Conservation (phyloP, 208 protist species). For the Strigomonas culicis region DNA sequence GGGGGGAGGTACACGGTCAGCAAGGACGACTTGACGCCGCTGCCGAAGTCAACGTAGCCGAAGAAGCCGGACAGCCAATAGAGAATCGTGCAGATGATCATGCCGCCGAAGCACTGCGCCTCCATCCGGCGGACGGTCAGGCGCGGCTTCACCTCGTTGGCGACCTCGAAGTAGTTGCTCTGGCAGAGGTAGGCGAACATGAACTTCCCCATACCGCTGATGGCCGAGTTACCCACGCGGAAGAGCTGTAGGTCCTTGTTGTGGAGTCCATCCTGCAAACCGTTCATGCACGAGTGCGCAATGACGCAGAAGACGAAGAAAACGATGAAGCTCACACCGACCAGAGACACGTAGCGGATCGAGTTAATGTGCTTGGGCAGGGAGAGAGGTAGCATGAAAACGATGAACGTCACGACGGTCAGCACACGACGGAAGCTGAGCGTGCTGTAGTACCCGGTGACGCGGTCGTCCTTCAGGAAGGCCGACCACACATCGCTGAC, state of each 20-base stretch:
- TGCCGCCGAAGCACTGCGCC: slow-evolving; percentile 38
- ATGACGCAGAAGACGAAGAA: slow-evolving; percentile 69
- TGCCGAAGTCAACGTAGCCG: slow-evolving; percentile 66
- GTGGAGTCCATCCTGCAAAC: slow-evolving; percentile 22
- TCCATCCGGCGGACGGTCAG: slow-evolving; percentile 39
- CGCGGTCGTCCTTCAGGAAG: slow-evolving; percentile 37
- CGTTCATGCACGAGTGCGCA: slow-evolving; percentile 32
- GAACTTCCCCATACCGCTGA: slow-evolving; percentile 46
- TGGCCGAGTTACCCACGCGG: slow-evolving; percentile 25
- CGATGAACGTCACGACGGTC: slow-evolving; percentile 42
- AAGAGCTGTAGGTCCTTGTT: slow-evolving; percentile 27
- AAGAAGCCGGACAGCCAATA: slow-evolving; percentile 76
- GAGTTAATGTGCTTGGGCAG: slow-evolving; percentile 73
- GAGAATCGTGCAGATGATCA: slow-evolving; percentile 61
- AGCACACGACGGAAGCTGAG: slow-evolving; percentile 28
- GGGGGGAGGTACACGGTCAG: slow-evolving; percentile 58
- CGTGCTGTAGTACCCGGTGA: slow-evolving; percentile 24
- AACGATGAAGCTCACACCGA: slow-evolving; percentile 59
- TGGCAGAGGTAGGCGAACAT: slow-evolving; percentile 74
- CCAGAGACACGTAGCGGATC: slow-evolving; percentile 64
- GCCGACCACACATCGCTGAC: slow-evolving; percentile 45
- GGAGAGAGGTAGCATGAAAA: slow-evolving; percentile 73
- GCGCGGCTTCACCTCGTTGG: slow-evolving; percentile 42
- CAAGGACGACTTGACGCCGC: slow-evolving; percentile 33
- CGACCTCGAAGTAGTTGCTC: slow-evolving; percentile 56